Evolutionary conservation across 179 eudicot genomes (phyloP), one percentile per base, ranked within the genome.

Genomic region (Vitellaria paradoxa): DNA sequence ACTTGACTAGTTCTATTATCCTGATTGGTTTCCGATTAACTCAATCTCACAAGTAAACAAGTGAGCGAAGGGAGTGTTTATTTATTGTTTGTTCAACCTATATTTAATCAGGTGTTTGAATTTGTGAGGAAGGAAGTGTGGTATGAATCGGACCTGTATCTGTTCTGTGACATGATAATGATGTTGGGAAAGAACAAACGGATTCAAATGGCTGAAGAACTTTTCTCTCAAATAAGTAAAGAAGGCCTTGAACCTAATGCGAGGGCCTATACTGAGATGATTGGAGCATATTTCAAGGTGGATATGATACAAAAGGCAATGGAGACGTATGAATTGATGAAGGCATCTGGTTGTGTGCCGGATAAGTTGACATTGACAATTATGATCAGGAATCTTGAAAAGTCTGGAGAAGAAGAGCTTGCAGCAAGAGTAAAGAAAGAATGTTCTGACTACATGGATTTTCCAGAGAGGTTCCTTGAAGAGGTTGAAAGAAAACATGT

Each of bases 231-330:
- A 84, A 45, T 91, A 60, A 79, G 71, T 78, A 79, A 79, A 60
- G 97, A 91, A 82, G 92, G 97, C 13, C 75, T 90, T 37, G 75
- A 85, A 65, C 91, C 97, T 47, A 89, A 90, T 72, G 79, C 89
- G 23, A 83, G 97, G 69, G 90, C 89, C n/a, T 90, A 82, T 77
- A 85, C 91, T 2, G 93, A 91, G 83, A 72, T 91, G 77, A 88
- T 91, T 23, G 97, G 97, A 66, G 93, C 89, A 60, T 90, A 91
- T 81, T 80, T 91, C 49, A 86, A 81, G 65, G 89, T 81, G 50
- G 82, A 82, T 59, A 82, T 83, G 91, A 79, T 81, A 61, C 81
- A 85, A 26, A 90, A 90, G 68, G 97, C 92, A 8, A 86, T 91
- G 87, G 90, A 87, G 75, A 87, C 84, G 17, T 91, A 91, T 72